Conservation (phyloP, 768 basidiomycete species). For the Phanerochaete carnosa region DNA sequence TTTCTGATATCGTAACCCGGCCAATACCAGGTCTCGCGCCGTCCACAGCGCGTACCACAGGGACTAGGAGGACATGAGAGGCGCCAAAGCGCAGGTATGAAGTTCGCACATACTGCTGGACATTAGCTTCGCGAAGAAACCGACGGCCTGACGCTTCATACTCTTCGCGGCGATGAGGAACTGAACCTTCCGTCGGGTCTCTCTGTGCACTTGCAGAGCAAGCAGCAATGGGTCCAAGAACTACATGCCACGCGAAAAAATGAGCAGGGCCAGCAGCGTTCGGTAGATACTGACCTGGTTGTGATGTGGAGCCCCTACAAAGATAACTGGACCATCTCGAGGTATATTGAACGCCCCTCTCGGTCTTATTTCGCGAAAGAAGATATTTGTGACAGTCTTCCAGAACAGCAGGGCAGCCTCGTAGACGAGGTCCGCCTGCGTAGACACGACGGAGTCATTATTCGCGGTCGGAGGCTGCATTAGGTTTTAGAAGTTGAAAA, state of each 20-base stretch:
- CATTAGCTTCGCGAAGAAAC: conserved; percentile 78
- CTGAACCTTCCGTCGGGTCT: conserved; percentile 75
- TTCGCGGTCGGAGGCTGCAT: not conserved
- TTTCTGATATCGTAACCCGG: conserved; percentile 58
- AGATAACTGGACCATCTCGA: conserved; percentile 84
- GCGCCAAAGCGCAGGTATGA: not conserved
- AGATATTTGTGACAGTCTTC: conserved; percentile 83
- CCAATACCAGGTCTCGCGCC: conserved; percentile 74
- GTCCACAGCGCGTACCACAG: conserved; percentile 90
- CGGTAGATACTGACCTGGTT: conserved; percentile 62
- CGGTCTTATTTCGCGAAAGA: conserved; percentile 94
- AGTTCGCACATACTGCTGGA: conserved; percentile 65
- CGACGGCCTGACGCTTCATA: conserved; percentile 76
- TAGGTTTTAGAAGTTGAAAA: not conserved
- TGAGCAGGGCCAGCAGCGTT: not conserved
- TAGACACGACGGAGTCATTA: conserved; percentile 5
- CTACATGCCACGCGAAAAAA: conserved; percentile 41
- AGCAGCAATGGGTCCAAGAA: conserved; percentile 91
- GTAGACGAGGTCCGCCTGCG: conserved; percentile 40
- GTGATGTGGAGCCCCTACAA: conserved; percentile 89
- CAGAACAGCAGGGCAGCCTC: conserved; percentile 82
- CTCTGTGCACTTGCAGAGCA: conserved; percentile 77
- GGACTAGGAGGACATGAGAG: conserved; percentile 49
- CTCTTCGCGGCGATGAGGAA: conserved; percentile 89
- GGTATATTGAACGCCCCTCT: conserved; percentile 95